Base-by-base conservation (phyloP, 1,284 basidiomycete species). In the Trichosporon faecale region DNA sequence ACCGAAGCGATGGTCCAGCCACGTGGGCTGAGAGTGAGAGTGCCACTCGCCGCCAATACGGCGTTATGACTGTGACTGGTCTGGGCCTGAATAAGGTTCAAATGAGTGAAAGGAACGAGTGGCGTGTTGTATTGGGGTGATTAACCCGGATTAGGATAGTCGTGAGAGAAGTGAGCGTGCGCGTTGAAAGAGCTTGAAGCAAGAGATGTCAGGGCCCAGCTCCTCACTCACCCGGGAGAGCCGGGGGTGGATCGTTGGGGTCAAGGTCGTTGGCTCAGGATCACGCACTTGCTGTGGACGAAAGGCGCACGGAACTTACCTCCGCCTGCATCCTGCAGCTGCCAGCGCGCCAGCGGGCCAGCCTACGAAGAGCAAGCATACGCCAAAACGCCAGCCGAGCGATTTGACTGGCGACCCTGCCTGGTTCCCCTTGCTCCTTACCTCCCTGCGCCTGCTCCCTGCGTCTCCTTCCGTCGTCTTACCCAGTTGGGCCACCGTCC, bases 161-260 rank as follows among this genome's bases (percentile, higher is more conserved):
- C 2, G 5, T 9, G 57, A 33, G 57, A 5, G 27, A 18, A 7
- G n/a, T 31, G 18, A 31, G 27, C 27, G 27, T 14, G 55, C 55
- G 25, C 25, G 27, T 31, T 31, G 57, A 61, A 61, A 29, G 55
- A 60, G 25, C 18, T 18, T 29, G 55, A 18, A 60, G 25, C 27
- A 25, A 60, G 25, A 61, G n/a, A 8, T n/a, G 7, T 18, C 27
- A 31, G 14, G 27, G 27, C 27, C 7, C 7, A 18, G 57, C 57
- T 61, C 57, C 57, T 61, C 57, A 61, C 57, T 61, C 57, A 33
- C 27, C 57, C 57, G 57, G 27, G 57, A 29, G 57, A 29, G 29
- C 57, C n/a, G n/a, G n/a, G 29, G 57, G 29, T n/a, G 16, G 29
- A 60, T 60, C 57, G 57, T 29, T 60, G 29, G 2, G 29, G 29